Conservation (phyloP, 371 early-diverging fungal genomes). For the Rhizopus arrhizus region DNA sequence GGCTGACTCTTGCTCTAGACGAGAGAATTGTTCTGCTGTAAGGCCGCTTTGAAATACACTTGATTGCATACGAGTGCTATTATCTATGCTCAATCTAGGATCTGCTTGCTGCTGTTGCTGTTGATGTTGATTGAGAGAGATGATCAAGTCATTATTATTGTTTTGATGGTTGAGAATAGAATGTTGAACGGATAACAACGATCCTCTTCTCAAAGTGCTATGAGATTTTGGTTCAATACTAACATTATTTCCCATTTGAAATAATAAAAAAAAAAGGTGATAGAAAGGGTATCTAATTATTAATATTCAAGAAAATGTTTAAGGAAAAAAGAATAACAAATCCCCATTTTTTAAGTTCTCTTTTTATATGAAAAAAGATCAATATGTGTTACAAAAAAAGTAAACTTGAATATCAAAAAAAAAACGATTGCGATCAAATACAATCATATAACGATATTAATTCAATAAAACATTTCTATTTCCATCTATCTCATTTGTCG, state of each 20-base stretch:
- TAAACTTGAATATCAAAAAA: no score
- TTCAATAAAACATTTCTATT: no score
- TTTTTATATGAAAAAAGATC: no score
- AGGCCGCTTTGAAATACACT: neutral
- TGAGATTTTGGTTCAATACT: conserved; percentile 8
- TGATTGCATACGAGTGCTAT: neutral
- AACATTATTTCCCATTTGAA: conserved; percentile 18
- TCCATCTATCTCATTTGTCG: no score
- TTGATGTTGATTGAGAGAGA: neutral
- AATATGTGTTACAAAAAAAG: no score
- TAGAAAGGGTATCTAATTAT: conserved; percentile 3
- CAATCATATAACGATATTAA: no score
- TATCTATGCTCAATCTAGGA: no score
- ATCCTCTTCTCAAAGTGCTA: conserved; percentile 1
- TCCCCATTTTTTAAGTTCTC: neutral
- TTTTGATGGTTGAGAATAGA: neutral
- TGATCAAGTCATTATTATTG: conserved; percentile 1
- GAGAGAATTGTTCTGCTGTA: conserved; percentile 6
- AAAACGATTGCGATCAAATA: no score
- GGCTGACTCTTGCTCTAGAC: conserved; percentile 20
- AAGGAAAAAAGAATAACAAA: neutral
- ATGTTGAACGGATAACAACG: neutral
- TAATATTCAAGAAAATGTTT: neutral
- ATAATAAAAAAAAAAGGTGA: neutral
- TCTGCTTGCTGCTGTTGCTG: neutral